Base-by-base conservation (phyloP, 331 rosid genomes). In the Malus hybrid region DNA sequence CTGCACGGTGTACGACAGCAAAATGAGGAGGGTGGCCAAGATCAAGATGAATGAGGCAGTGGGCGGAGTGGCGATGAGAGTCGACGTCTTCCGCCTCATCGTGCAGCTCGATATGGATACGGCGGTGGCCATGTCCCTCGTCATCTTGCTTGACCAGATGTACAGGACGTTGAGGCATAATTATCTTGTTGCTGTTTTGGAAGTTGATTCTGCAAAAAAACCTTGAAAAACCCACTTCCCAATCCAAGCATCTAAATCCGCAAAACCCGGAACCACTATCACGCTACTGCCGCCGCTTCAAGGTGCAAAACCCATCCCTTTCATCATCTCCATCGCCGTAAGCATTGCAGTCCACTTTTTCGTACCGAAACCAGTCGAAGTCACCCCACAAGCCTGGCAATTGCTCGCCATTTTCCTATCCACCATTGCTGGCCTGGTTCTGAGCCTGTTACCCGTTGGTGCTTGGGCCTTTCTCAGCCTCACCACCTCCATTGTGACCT, bases 381-480 rank as follows among this genome's bases (percentile, higher is more conserved):
- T 94, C 10, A 73, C 96, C 1, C 27, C 86, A 2, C 89, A 94
- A 54, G 97, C 96, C 4, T 94, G 99, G 99, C 99, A 94, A 13
- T 81, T 94, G 67, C 96, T 94, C 12, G 80, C 97, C 4, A 94
- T 94, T 71, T 94, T 94, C 88, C 24, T 87, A 7, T 92, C 99
- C 10, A 94, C 99, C 3, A 84, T 94, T 20, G 93, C 97, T 1
- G 99, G 99, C n/a, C 91, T 94, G 6, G 93, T 94, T 6, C 76
- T 94, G 66, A 90, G 91, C 73, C 99, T 97, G 0, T 80, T 94
- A 33, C 99, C 99, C 0, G 99, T 94, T 0, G 97, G 99, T 5
- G 99, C 99, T 0, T 94, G 99, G 99, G 99, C 99, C 32, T 89
- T 94, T 70, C 70, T 94, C 10, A 90, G 99, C 34, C 63, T 92